These are phyloP conservation scores for Yarrowia keelungensis DNA, from an alignment of 805 yeast genomes.

Conservation along the genomic window DNA sequence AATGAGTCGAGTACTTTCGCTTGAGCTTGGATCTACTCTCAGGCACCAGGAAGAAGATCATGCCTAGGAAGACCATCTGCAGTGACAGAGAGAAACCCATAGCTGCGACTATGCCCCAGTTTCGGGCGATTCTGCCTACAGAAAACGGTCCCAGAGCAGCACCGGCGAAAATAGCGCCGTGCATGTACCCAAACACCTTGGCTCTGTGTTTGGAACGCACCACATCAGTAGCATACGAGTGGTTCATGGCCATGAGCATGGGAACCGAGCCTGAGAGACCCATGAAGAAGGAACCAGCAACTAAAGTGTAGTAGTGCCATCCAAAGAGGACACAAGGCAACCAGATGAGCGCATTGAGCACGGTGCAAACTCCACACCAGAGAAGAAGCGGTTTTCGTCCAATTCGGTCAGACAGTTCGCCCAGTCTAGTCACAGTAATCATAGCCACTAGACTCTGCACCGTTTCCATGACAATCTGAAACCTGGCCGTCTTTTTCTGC, in stretches of 20 bases:
- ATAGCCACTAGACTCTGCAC: conserved; percentile 39
- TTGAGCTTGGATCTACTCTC: conserved; percentile 23
- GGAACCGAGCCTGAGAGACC: conserved; percentile 55
- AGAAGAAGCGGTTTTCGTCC: conserved; percentile 63
- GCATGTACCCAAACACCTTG: conserved; percentile 43
- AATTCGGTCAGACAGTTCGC: conserved; percentile 65
- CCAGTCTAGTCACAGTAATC: conserved; percentile 54
- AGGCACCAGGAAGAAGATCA: conserved; percentile 27
- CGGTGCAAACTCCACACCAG: conserved; percentile 43
- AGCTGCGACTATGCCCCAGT: conserved; percentile 16
- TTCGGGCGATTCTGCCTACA: conserved; percentile 9
- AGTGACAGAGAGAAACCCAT: conserved; percentile 14
- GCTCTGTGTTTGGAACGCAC: conserved; percentile 63
- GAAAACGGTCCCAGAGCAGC: conserved; percentile 31
- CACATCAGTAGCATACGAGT: conserved; percentile 74
- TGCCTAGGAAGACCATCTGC: conserved; percentile 7
- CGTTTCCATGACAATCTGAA: conserved; percentile 36
- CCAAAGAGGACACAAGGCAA: conserved; percentile 41
- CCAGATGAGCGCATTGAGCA: conserved; percentile 41
- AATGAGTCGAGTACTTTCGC: conserved; percentile 22
- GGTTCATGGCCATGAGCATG: conserved; percentile 58
- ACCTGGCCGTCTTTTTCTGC: conserved; percentile 17
- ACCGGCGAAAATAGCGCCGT: conserved; percentile 37
- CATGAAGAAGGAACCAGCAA: conserved; percentile 61
- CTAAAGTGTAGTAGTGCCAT: conserved; percentile 53